Evolutionary conservation across 345 rosid genomes (phyloP).

Genomic region (Laguncularia racemosa): DNA sequence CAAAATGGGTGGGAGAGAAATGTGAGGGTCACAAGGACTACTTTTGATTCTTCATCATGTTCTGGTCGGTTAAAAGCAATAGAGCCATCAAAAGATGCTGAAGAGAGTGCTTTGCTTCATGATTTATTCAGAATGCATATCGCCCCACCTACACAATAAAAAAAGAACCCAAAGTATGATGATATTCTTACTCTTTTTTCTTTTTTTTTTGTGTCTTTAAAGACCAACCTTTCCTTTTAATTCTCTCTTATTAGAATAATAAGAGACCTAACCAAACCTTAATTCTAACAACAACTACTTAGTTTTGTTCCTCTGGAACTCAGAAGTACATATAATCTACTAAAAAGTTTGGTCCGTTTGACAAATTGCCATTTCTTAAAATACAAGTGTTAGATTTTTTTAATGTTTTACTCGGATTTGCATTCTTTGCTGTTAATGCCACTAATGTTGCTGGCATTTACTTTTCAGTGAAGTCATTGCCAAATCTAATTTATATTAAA

Average conservation of each 20-base stretch:
- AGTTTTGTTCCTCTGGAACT: conserved; percentile 2
- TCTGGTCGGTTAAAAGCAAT: conserved; percentile 18
- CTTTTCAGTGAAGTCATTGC: too few species aligned
- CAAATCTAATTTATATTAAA: too few species aligned
- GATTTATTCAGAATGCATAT: conserved; percentile 18
- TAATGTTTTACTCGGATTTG: too few species aligned
- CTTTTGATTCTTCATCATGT: conserved; percentile 25
- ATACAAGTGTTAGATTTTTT: conserved; percentile 20
- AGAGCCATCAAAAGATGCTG: conserved; percentile 13
- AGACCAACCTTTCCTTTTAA: background rate
- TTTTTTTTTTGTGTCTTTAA: background rate
- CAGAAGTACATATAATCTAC: conserved; percentile 5
- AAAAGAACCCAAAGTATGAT: conserved; percentile 5
- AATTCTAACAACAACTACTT: conserved; percentile 14
- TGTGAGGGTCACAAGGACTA: conserved; percentile 12
- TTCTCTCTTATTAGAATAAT: conserved; percentile 1
- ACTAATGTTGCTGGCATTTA: too few species aligned
- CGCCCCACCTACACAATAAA: conserved; percentile 25
- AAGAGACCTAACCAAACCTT: background rate
- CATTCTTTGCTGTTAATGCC: too few species aligned
- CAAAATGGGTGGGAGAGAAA: conserved; percentile 12
- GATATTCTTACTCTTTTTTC: conserved; percentile 15
- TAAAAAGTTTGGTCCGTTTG: conserved; percentile 12
- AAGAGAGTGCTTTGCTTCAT: conserved; percentile 27
- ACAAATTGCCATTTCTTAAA: conserved; percentile 26